phyloP scores from a whole-genome alignment of 495 filamentous ascomycete genomes.

The Entonaema liquescens region DNA sequence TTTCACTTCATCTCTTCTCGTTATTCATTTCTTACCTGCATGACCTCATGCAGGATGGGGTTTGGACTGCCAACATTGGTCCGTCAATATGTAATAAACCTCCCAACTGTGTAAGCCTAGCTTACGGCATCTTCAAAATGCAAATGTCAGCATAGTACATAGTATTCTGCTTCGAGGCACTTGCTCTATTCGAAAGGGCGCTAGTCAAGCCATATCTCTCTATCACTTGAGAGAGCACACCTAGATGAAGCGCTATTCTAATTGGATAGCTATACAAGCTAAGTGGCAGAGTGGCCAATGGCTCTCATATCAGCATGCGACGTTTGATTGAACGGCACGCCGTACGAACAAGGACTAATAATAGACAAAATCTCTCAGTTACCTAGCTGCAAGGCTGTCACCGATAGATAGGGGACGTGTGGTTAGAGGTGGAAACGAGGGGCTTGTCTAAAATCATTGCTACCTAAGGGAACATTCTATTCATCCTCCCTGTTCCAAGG shows the following conservation, averaged over 20 bases:
- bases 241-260: constrained; percentile 1
- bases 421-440: constrained; percentile 17
- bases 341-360: constrained; percentile 26
- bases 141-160: constrained; percentile 29
- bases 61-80: constrained; percentile 29
- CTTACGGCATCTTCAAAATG: constrained; percentile 35
- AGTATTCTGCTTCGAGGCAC: not conserved
- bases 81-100: constrained; percentile 11
- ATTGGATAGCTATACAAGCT: constrained; percentile 21
- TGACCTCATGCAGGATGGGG: constrained; percentile 33
- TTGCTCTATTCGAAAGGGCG: constrained; percentile 1
- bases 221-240: constrained; percentile 18
- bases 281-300: constrained; percentile 14
- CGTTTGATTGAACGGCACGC: constrained; percentile 25
- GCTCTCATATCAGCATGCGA: constrained; percentile 27
- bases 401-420: constrained; percentile 34
- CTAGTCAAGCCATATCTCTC: constrained; percentile 9
- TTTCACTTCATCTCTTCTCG: constrained; percentile 19
- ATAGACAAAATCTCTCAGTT: constrained; percentile 31
- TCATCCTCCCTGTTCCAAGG: constrained; percentile 15
- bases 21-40: constrained; percentile 41
- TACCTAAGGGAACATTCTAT: constrained; percentile 25
- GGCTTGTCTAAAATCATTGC: constrained; percentile 26
- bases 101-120: constrained; percentile 25
- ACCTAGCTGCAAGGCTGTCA: constrained; percentile 32